phyloP scores from a whole-genome alignment of 768 basidiomycete species.

The Russula brevipes region DNA sequence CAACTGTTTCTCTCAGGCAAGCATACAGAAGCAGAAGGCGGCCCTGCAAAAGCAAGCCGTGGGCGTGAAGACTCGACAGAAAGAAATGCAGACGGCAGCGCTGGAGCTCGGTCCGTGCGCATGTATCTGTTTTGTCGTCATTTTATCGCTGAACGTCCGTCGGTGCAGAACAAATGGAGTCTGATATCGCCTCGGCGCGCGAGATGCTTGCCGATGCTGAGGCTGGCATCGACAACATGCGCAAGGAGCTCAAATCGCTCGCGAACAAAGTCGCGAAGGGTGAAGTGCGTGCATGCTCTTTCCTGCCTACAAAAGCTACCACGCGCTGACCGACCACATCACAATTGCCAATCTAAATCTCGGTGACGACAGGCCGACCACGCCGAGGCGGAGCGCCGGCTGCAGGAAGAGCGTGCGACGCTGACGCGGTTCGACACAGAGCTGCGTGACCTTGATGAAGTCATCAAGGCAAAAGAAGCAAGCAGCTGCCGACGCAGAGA shows the following conservation, averaged over 20 bases:
- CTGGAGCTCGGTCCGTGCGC: constrained; percentile 74
- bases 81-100: constrained; percentile 79
- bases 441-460: constrained; percentile 73
- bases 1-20: constrained; percentile 43
- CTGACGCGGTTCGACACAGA: constrained; percentile 86
- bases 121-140: neutral
- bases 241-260: constrained; percentile 16
- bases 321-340: neutral
- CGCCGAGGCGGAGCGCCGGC: constrained; percentile 59
- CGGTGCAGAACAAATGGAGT: constrained; percentile 68
- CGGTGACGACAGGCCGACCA: constrained; percentile 43
- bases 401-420: constrained; percentile 83
- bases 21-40: constrained; percentile 76
- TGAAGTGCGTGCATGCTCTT: neutral
- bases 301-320: neutral
- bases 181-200: constrained; percentile 47
- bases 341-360: neutral
- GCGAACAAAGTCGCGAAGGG: constrained; percentile 5
- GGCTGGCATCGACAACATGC: constrained; percentile 17
- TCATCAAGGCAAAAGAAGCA: constrained; percentile 79
- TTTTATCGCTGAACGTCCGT: neutral
- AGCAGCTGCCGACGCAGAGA: constrained; percentile 59
- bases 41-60: constrained; percentile 77
- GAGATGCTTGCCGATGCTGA: constrained; percentile 5
- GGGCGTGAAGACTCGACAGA: constrained; percentile 79